Base-by-base conservation (phyloP, 208 protist species). In the Wallacemonas collosoma region DNA sequence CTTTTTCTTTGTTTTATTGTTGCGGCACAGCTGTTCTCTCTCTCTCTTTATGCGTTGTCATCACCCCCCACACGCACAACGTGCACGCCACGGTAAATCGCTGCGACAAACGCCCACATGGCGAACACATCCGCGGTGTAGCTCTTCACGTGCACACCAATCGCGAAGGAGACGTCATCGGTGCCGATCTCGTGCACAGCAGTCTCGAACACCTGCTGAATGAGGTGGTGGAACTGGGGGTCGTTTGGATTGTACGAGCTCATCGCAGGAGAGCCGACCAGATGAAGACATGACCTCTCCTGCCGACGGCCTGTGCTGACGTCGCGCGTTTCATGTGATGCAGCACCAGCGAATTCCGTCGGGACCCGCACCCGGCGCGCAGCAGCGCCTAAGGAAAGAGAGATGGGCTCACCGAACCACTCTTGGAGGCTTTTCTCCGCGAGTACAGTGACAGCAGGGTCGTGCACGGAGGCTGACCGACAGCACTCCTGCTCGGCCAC, bases 161-260 rank as follows among this genome's bases (percentile, higher is more conserved):
- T 75, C 1, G 85, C 85, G 62, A 93, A 95, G 71, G 78, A 90
- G 26, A 88, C 88, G 36, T 85, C 77, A 65, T 82, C 85, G 26
- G 88, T 89, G 50, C 86, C 86, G 14, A 92, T 86, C 76, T 93
- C 88, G 63, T 95, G 90, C 73, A 87, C 88, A 14, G 90, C 86
- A 4, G 77, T 83, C 78, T 93, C 87, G 57, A 88, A 92, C 40
- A 93, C 86, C 40, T 81, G 76, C 76, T 91, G 81, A 8, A 93
- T 79, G 36, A 95, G 73, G 35, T 84, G 58, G 36, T 85, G 72
- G 47, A 81, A 87, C 47, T 80, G 61, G 35, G 60, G 41, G 68
- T 86, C 66, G 2, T 53, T 48, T 1, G 77, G 81, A 62, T 82
- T 81, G 76, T 85, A 92, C 41, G 87, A 83, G 51, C 69, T 77